phyloP scores from a whole-genome alignment of 139 green algal genomes.

The Medakamo hakoo region DNA sequence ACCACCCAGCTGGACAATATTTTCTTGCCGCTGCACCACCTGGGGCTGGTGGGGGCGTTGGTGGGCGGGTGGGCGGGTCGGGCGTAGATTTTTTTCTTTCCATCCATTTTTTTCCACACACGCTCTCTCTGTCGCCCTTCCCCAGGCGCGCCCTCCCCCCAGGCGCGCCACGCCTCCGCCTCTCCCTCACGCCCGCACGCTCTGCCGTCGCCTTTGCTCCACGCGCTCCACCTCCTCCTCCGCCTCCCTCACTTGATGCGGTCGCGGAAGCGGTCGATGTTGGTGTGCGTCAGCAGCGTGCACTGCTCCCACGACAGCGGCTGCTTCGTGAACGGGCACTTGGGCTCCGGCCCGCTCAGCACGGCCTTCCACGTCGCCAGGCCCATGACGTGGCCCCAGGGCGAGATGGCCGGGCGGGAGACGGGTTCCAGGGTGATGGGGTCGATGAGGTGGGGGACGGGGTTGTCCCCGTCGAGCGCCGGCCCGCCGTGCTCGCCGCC shows the following conservation, averaged over 20 bases:
- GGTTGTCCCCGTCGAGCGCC: conserved; percentile 34
- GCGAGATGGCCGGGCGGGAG: conserved; percentile 59
- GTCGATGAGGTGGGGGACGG: conserved; percentile 60
- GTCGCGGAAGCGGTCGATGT: conserved; percentile 51
- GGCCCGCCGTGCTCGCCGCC: conserved; percentile 1
- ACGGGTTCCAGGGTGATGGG: conserved; percentile 69
- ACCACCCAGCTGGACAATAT: conserved; percentile 57
- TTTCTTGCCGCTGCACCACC: conserved; percentile 29
- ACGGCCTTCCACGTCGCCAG: conserved; percentile 77
- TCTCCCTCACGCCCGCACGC: no score
- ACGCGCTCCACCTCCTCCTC: no score
- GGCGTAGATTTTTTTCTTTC: no score
- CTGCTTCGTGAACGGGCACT: conserved; percentile 85
- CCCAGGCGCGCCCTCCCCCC: no score
- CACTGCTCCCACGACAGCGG: conserved; percentile 52
- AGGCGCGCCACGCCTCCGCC: no score
- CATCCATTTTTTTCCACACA: no score
- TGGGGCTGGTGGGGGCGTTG: conserved; percentile 8
- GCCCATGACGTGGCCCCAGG: conserved; percentile 79
- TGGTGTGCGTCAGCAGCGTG: conserved; percentile 47
- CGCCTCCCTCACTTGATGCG: conserved; percentile 33
- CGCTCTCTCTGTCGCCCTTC: no score
- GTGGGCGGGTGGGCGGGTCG: no score
- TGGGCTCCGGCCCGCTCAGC: conserved; percentile 40
- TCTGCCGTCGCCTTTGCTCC: no score